A percentile compares a stretch with the other conserved stretches of the same genome.
Conservation (phyloP, 2,329 filamentous ascomycete species). For the Fusarium drepaniforme region DNA sequence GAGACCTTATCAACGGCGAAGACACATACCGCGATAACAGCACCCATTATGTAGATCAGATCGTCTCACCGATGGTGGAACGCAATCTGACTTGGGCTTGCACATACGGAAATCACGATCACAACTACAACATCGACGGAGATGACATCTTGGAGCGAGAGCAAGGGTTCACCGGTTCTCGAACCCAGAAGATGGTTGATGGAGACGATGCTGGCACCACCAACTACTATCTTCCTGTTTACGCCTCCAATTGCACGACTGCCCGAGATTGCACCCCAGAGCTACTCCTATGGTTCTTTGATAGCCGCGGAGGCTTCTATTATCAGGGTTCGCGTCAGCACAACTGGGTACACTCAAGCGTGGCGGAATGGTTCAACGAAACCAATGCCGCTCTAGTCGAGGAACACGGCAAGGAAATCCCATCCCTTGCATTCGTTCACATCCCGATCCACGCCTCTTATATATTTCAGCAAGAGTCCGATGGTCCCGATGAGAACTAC, state of each 20-base stretch:
- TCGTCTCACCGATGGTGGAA: slow-evolving; percentile 69
- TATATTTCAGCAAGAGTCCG: slow-evolving; percentile 50
- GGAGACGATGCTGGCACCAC: slow-evolving; percentile 53
- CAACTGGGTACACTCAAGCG: slow-evolving; percentile 60
- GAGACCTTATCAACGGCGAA: slow-evolving; percentile 79
- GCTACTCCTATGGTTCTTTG: slow-evolving; percentile 79
- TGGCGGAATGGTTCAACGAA: slow-evolving; percentile 59
- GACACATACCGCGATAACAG: slow-evolving; percentile 66
- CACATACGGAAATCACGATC: slow-evolving; percentile 80
- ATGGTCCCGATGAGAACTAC: slow-evolving; percentile 49
- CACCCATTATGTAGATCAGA: slow-evolving; percentile 68
- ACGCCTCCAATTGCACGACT: slow-evolving; percentile 49
- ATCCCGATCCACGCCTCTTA: slow-evolving; percentile 59
- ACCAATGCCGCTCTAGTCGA: slow-evolving; percentile 41
- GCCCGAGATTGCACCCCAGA: slow-evolving; percentile 50
- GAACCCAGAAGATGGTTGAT: slow-evolving; percentile 56
- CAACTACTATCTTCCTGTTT: slow-evolving; percentile 63
- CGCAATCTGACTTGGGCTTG: slow-evolving; percentile 72
- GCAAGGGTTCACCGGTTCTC: slow-evolving; percentile 51
- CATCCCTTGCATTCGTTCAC: slow-evolving; percentile 62
- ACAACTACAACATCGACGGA: slow-evolving; percentile 68
- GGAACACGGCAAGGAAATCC: slow-evolving; percentile 51
- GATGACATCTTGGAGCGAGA: slow-evolving; percentile 56
- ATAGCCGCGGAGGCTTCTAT: slow-evolving; percentile 69
- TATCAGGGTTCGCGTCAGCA: slow-evolving; percentile 54